A percentile compares a stretch with the other conserved stretches of the same genome.
Conservation (phyloP, 106 monocot species). For the Dendrobium chrysotoxum region DNA sequence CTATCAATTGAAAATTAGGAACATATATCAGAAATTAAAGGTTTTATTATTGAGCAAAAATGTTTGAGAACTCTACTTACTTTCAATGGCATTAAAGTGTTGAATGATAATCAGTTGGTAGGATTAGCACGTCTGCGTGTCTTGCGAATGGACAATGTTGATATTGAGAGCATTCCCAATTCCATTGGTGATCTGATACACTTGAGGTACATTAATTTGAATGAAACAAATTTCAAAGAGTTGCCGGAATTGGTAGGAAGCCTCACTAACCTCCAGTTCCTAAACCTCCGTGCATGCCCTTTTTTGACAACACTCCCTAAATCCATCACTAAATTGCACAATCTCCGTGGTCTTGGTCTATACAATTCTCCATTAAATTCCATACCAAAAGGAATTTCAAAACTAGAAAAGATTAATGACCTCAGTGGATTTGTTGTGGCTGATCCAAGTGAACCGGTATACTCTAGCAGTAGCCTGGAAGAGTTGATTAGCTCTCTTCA, state of each 20-base stretch:
- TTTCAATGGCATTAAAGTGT: neutral
- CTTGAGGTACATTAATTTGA: neutral
- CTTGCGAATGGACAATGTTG: neutral
- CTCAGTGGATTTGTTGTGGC: conserved; percentile 9
- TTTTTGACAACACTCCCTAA: neutral
- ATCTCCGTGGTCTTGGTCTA: conserved; percentile 8
- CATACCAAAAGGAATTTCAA: conserved; percentile 3
- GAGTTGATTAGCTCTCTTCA: conserved; percentile 17
- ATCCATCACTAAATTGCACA: conserved; percentile 1
- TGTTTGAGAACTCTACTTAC: conserved; percentile 7
- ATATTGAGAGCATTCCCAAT: neutral
- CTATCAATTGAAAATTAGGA: neutral
- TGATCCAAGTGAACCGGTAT: neutral
- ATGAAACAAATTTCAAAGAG: neutral
- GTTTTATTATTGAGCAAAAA: neutral
- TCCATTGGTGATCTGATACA: conserved; percentile 11
- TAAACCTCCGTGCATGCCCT: conserved; percentile 4
- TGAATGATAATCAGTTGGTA: neutral
- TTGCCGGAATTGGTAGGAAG: conserved; percentile 1
- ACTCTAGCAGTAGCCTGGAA: conserved; percentile 12
- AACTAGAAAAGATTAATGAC: conserved; percentile 5
- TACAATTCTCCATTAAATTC: neutral
- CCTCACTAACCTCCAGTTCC: conserved; percentile 4
- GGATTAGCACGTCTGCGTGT: neutral
- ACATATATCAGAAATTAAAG: neutral